These are phyloP conservation scores for Solanum neorickii DNA, from an alignment of 257 asterid species.

Conservation along the genomic window DNA sequence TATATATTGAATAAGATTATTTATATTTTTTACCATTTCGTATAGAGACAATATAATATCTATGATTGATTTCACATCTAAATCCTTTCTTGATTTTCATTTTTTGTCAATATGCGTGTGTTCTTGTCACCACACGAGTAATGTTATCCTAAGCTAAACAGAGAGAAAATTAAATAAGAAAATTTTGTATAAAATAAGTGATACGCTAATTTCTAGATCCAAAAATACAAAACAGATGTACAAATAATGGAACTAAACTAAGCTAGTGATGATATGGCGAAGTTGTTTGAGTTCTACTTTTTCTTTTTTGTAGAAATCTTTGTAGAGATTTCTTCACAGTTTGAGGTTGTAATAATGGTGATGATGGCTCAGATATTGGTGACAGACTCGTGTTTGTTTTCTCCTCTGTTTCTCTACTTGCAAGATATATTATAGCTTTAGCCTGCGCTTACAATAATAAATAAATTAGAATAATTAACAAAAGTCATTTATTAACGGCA, in stretches of 20 bases:
- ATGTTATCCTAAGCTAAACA: neutral
- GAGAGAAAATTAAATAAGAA: neutral
- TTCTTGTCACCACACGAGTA: too few species aligned
- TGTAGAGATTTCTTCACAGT: constrained; percentile 19
- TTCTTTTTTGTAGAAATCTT: constrained; percentile 21
- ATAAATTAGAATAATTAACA: too few species aligned
- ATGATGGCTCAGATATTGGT: neutral
- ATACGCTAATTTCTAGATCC: neutral
- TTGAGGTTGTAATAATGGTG: neutral
- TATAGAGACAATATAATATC: neutral
- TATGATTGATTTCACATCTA: neutral
- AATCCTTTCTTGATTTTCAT: neutral
- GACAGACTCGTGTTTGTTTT: neutral
- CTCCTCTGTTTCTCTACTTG: constrained; percentile 9
- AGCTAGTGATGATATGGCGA: constrained; percentile 12
- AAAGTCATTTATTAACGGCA: neutral
- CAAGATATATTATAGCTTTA: constrained; percentile 10
- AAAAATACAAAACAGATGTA: neutral
- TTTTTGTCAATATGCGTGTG: neutral
- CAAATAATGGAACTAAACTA: neutral
- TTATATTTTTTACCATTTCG: neutral
- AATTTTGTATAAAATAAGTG: neutral
- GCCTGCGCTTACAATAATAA: neutral
- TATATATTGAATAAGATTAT: neutral
- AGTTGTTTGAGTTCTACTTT: constrained; percentile 4